Base-by-base conservation (phyloP, 2,329 filamentous ascomycete species). In the Botrytis cinerea region DNA sequence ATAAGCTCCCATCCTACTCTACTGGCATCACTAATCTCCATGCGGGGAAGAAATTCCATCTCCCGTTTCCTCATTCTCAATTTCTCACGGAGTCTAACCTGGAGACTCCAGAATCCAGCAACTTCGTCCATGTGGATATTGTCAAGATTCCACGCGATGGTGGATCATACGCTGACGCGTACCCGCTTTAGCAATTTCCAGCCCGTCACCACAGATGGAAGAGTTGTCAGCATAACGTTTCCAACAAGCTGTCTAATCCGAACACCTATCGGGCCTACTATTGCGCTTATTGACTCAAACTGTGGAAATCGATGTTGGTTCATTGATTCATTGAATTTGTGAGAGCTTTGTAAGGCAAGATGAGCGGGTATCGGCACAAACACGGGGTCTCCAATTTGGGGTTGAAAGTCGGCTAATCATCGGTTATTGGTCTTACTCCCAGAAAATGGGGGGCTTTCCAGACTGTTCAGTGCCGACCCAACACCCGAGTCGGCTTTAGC, bases 61-160 rank as follows among this genome's bases (percentile, higher is more conserved):
- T 45, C n/a, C 14, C 40, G 43, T 43, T 35, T 40, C 25, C 60
- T 28, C 63, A 66, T n/a, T 16, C 14, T 7, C n/a, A 45, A 40
- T 28, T n/a, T 45, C 40, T 14, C 48, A 8, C 32, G 3, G 40
- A 35, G 25, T 63, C 57, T 25, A 40, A 43, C 22, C 68, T 63
- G 57, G 68, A 62, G 68, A 20, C 68, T 48, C 57, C 68, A 71
- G 68, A 12, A 12, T 43, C 48, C 48, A 67, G n/a, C 46, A 38
- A 35, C 28, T 60, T 60, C 20, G 32, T 35, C 22, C 22, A 14
- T 64, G 14, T 64, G 43, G 62, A 64, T 35, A 18, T 46, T 16
- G 18, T 64, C 20, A n/a, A 25, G 43, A 45, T 57, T 59, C 14
- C 16, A 70, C 46, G 38, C 43, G 25, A 28, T 38, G n/a, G 51